Percentiles rank a stretch among this genome's conserved stretches.
phyloP scores from a whole-genome alignment of 208 protist species.

The Leishmania major region DNA sequence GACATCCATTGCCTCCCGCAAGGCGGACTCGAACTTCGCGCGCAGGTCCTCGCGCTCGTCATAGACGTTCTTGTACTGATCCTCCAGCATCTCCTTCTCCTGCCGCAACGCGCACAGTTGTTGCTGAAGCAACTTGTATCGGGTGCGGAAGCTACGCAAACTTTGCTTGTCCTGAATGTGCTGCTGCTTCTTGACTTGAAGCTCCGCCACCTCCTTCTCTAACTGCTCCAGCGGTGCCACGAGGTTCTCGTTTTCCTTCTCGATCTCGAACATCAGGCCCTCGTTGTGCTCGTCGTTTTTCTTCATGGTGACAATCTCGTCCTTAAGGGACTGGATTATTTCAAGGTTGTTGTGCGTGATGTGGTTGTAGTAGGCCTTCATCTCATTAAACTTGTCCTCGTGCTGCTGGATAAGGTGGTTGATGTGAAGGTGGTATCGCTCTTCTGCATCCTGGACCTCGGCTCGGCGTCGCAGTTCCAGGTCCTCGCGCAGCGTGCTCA shows the following conservation, averaged over 20 bases:
- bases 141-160: constrained; percentile 82
- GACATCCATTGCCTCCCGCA: constrained; percentile 88
- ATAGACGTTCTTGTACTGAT: constrained; percentile 88
- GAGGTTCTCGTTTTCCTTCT: constrained; percentile 95
- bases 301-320: constrained; percentile 95
- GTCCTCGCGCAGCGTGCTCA: constrained; percentile 86
- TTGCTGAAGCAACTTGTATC: constrained; percentile 78
- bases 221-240: constrained; percentile 94
- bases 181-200: constrained; percentile 92
- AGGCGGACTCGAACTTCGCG: constrained; percentile 89
- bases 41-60: constrained; percentile 95
- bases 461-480: constrained; percentile 92
- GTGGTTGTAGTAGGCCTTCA: constrained; percentile 98
- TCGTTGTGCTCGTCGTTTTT: constrained; percentile 96
- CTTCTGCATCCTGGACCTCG: constrained; percentile 96
- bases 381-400: constrained; percentile 95
- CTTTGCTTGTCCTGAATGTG: constrained; percentile 95
- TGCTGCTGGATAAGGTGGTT: constrained; percentile 96
- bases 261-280: constrained; percentile 97
- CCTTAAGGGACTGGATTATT: constrained; percentile 97
- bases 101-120: constrained; percentile 84
- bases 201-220: constrained; percentile 86
- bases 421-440: constrained; percentile 97
- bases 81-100: constrained; percentile 91
- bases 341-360: constrained; percentile 98